A percentile compares a stretch with the other conserved stretches of the same genome.
Evolutionary conservation across 805 yeast species (phyloP).

Genomic region (Yarrowia alimentaria): DNA sequence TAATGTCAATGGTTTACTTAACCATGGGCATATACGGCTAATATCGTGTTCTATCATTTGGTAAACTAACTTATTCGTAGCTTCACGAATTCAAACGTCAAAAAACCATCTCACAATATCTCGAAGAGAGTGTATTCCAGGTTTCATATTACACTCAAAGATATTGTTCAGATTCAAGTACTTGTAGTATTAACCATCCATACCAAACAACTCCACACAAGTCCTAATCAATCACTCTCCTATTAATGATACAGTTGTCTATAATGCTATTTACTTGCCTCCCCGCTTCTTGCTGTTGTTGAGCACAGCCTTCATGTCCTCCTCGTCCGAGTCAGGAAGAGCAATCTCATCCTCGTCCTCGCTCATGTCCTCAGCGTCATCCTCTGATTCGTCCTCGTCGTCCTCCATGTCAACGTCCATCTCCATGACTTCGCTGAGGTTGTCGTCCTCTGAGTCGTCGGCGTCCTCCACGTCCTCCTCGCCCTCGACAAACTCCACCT

Average conservation of each 20-base stretch:
- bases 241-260: slow-evolving; percentile 16
- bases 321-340: slow-evolving; percentile 23
- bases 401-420: slow-evolving; percentile 43
- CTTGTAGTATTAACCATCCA: no score
- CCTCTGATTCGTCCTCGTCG: slow-evolving; percentile 42
- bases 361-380: slow-evolving; percentile 38
- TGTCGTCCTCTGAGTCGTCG: slow-evolving; percentile 37
- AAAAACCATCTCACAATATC: no score
- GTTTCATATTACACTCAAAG: no score
- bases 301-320: slow-evolving; percentile 22
- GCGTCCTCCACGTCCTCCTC: slow-evolving; percentile 46
- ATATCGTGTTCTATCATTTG: no score
- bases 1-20: no score
- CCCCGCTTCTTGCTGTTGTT: slow-evolving; percentile 22
- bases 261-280: slow-evolving; percentile 25
- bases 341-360: slow-evolving; percentile 28
- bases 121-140: no score
- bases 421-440: slow-evolving; percentile 42
- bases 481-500: slow-evolving; percentile 42
- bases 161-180: no score
- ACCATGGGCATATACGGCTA: no score
- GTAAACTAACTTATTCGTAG: no score
- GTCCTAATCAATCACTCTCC: no score
- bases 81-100: no score
- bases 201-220: no score